Evolutionary conservation across 805 yeast species (phyloP).

Genomic region (Suhomyces emberorum): DNA sequence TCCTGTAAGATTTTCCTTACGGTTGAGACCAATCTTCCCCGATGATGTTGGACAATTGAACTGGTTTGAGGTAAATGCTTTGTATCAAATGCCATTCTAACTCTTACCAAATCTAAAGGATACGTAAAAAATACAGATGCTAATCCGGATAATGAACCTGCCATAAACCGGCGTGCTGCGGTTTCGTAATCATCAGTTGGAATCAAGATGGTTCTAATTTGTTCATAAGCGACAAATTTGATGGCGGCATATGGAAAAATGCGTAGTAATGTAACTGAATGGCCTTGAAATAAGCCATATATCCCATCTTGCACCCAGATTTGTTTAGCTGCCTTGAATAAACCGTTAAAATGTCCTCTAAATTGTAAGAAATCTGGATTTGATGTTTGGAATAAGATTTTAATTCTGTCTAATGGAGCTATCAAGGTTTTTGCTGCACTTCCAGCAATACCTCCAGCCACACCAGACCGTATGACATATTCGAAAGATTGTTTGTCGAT

Average conservation of each 20-base stretch:
- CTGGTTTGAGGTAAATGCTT: conserved; percentile 21
- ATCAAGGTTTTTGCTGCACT: conserved; percentile 92
- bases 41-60: conserved; percentile 22
- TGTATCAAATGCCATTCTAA: conserved; percentile 88
- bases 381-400: conserved; percentile 90
- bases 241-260: conserved; percentile 97
- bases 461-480: conserved; percentile 77
- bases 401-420: conserved; percentile 94
- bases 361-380: conserved; percentile 83
- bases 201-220: conserved; percentile 73
- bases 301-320: conserved; percentile 71
- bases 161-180: conserved; percentile 70
- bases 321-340: conserved; percentile 64
- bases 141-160: conserved; percentile 91
- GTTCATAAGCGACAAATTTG: conserved; percentile 95
- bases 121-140: conserved; percentile 85
- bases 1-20: conserved; percentile 31
- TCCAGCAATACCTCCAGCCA: conserved; percentile 96
- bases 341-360: conserved; percentile 76
- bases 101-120: conserved; percentile 88
- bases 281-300: conserved; percentile 88
- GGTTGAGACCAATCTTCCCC: conserved; percentile 33
- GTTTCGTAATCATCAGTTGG: conserved; percentile 77
- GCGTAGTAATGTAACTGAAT: conserved; percentile 85
- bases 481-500: conserved; percentile 71